Evolutionary conservation across 495 filamentous ascomycete genomes (phyloP).

Genomic region (Podospora didyma): DNA sequence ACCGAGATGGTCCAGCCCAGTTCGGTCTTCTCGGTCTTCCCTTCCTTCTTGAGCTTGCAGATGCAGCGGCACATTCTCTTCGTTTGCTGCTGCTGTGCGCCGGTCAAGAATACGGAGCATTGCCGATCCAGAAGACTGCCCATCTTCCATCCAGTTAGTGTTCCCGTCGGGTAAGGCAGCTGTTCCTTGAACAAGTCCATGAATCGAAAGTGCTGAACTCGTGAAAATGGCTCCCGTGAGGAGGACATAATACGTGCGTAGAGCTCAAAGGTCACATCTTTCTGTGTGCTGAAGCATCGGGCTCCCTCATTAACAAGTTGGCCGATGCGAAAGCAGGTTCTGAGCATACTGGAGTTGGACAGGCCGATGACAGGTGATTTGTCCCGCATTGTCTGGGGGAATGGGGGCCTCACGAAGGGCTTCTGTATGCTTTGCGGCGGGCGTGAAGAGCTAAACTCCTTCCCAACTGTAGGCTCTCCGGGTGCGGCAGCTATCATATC

Average conservation of each 20-base stretch:
- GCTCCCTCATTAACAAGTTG: slow-evolving; percentile 48
- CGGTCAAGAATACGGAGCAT: slow-evolving; percentile 35
- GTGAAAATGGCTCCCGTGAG: slow-evolving; percentile 36
- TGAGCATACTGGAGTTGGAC: slow-evolving; percentile 40
- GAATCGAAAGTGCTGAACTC: slow-evolving; percentile 57
- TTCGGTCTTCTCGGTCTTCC: slow-evolving; percentile 21
- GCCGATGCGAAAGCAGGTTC: slow-evolving; percentile 59
- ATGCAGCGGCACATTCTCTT: slow-evolving; percentile 49
- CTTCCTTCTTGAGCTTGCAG: slow-evolving; percentile 47
- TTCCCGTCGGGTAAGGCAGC: slow-evolving; percentile 47
- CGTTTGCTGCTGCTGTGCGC: neutral
- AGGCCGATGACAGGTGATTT: slow-evolving; percentile 51
- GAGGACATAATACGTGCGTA: slow-evolving; percentile 55
- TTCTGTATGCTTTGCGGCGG: neutral
- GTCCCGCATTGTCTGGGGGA: slow-evolving; percentile 46
- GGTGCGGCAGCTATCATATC: neutral
- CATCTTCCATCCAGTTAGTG: slow-evolving; percentile 45
- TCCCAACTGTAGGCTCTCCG: neutral
- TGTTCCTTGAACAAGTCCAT: slow-evolving; percentile 55
- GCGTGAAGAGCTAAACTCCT: neutral
- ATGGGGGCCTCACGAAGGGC: slow-evolving; percentile 45
- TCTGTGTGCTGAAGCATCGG: slow-evolving; percentile 25
- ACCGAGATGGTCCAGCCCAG: slow-evolving; percentile 44
- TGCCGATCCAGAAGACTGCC: slow-evolving; percentile 46
- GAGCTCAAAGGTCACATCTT: slow-evolving; percentile 52